phyloP scores from a whole-genome alignment of 345 rosid species.

The Hypericum perforatum region DNA sequence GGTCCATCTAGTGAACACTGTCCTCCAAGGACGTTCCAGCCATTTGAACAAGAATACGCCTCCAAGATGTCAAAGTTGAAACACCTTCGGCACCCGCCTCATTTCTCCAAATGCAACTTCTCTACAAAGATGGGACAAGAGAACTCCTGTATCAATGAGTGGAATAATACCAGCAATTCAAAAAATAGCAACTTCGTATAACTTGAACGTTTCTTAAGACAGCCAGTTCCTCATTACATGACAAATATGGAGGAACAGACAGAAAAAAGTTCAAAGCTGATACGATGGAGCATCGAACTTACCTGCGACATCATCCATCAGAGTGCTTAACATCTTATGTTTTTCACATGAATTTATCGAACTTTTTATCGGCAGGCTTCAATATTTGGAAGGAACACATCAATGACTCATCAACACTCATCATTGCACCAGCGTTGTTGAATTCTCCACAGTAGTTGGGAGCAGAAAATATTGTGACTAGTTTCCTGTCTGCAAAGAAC shows the following conservation, averaged over 20 bases:
- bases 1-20: constrained; percentile 9
- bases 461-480: constrained; percentile 83
- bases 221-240: no score
- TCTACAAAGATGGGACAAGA: constrained; percentile 8
- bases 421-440: constrained; percentile 91
- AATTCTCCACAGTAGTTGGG: constrained; percentile 94
- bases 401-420: constrained; percentile 83
- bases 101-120: constrained; percentile 8
- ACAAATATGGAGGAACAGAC: neutral
- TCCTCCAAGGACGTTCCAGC: no score
- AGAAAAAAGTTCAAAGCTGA: neutral
- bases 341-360: constrained; percentile 34
- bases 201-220: no score
- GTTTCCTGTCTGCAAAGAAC: constrained; percentile 79
- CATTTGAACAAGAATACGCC: neutral
- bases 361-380: constrained; percentile 59
- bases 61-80: neutral
- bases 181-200: no score
- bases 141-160: no score
- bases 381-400: constrained; percentile 93
- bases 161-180: no score
- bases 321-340: constrained; percentile 6
- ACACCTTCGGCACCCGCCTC: constrained; percentile 11
- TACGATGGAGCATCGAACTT: constrained; percentile 11
- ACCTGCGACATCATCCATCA: constrained; percentile 14